These are phyloP conservation scores for Ophiostoma quercus DNA, from an alignment of 2,329 filamentous ascomycete species.

Conservation along the genomic window DNA sequence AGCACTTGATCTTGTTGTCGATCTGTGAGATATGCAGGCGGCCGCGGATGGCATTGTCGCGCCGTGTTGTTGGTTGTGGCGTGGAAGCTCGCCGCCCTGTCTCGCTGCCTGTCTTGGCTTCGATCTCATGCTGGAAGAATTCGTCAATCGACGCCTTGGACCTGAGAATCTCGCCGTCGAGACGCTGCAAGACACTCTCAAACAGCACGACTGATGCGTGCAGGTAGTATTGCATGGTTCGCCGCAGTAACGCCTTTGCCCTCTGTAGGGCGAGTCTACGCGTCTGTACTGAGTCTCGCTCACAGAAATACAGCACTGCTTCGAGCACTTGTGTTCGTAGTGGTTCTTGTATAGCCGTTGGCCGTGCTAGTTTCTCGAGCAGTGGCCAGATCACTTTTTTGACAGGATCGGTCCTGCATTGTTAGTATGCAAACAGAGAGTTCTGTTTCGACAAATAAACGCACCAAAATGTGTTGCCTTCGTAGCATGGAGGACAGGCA, in stretches of 20 bases:
- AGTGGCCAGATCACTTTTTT: constrained; percentile 31
- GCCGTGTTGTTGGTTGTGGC: constrained; percentile 16
- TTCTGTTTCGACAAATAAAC: not conserved
- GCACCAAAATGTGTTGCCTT: constrained; percentile 32
- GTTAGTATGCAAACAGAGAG: not conserved
- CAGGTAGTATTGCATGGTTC: constrained; percentile 34
- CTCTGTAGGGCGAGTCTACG: constrained; percentile 30
- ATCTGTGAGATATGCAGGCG: constrained; percentile 35
- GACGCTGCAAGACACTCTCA: constrained; percentile 33
- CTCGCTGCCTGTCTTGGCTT: not conserved
- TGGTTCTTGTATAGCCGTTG: constrained; percentile 22
- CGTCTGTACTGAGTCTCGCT: constrained; percentile 32
- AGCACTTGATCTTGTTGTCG: constrained; percentile 35
- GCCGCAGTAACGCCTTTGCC: constrained; percentile 30
- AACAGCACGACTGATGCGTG: constrained; percentile 34
- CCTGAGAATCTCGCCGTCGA: constrained; percentile 30
- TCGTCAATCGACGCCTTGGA: constrained; percentile 29
- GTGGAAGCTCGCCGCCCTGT: not conserved
- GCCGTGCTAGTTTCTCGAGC: constrained; percentile 21
- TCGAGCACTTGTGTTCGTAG: constrained; percentile 30
- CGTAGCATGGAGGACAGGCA: constrained; percentile 33
- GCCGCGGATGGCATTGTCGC: constrained; percentile 29
- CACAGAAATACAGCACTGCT: constrained; percentile 33
- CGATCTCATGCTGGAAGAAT: not conserved
- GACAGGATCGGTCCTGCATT: constrained; percentile 24